phyloP scores from a whole-genome alignment of 306 rosid species.

The Castanea mollissima region DNA sequence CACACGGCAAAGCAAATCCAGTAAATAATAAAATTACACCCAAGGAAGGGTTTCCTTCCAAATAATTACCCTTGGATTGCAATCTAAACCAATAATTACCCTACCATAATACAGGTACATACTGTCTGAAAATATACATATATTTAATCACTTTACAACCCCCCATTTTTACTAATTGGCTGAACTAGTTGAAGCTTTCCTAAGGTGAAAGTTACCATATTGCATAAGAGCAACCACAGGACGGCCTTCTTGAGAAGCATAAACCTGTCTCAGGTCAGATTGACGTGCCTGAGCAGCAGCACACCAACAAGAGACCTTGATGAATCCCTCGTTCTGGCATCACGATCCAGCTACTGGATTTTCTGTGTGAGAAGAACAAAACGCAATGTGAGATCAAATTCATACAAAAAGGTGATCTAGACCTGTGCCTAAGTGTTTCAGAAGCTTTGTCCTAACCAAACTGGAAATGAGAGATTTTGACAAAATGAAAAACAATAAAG shows the following conservation, averaged over 20 bases:
- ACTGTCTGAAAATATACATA: constrained; percentile 16
- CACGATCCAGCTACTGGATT: constrained; percentile 36
- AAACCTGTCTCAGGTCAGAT: constrained; percentile 10
- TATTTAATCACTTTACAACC: constrained; percentile 31
- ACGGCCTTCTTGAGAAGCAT: constrained; percentile 9
- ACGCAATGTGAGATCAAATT: not conserved
- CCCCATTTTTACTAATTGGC: not conserved
- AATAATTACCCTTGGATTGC: constrained; percentile 35
- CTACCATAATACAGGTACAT: constrained; percentile 33
- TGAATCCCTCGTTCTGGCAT: constrained; percentile 12
- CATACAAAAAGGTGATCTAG: not conserved
- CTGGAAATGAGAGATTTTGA: too few relatives aligned
- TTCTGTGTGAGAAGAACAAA: constrained; percentile 35
- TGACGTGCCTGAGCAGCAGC: constrained; percentile 21
- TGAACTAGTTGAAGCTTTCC: not conserved
- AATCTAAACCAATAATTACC: constrained; percentile 44
- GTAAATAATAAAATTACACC: constrained; percentile 31
- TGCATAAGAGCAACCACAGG: constrained; percentile 21
- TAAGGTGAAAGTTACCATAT: constrained; percentile 19
- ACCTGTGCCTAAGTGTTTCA: not conserved
- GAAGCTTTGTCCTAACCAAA: too few relatives aligned
- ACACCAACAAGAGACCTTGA: not conserved
- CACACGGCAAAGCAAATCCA: constrained; percentile 25
- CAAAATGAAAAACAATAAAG: too few relatives aligned
- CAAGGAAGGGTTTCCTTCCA: constrained; percentile 49